phyloP scores from a whole-genome alignment of 768 basidiomycete species.

The Fistulinella prunicolor region DNA sequence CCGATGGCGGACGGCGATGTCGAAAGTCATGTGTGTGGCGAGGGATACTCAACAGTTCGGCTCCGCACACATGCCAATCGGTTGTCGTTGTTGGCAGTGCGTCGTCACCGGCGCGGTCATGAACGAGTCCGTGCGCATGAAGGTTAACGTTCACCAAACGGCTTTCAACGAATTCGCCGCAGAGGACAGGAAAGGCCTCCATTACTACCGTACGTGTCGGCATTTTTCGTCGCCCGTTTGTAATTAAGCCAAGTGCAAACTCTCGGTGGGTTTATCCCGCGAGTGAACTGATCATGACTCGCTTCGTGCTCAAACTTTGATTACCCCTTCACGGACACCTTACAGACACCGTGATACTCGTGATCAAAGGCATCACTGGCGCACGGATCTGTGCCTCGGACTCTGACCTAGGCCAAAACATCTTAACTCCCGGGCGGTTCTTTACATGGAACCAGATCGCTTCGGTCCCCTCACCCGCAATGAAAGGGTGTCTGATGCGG shows the following conservation, averaged over 20 bases:
- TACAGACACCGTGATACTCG: slow-evolving; percentile 15
- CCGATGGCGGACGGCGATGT: too few species aligned
- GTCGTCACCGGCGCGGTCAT: too few species aligned
- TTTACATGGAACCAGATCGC: slow-evolving; percentile 12
- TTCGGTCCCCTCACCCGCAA: slow-evolving; percentile 13
- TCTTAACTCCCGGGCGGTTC: slow-evolving; percentile 10
- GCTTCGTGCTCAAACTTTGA: slow-evolving; percentile 21
- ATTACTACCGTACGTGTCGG: slow-evolving; percentile 15
- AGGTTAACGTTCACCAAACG: background rate
- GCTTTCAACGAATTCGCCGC: background rate
- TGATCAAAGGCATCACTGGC: background rate
- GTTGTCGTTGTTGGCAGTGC: background rate
- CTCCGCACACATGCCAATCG: background rate
- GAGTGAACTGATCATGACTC: slow-evolving; percentile 21
- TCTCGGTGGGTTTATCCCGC: slow-evolving; percentile 18
- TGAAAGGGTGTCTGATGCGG: slow-evolving; percentile 25
- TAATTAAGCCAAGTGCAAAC: slow-evolving; percentile 9
- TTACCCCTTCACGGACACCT: slow-evolving; percentile 13
- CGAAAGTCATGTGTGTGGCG: too few species aligned
- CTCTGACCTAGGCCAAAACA: slow-evolving; percentile 4
- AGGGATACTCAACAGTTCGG: background rate
- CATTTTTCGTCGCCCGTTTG: slow-evolving; percentile 6
- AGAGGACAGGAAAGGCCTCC: background rate
- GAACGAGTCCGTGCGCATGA: background rate
- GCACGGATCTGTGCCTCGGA: slow-evolving; percentile 8